phyloP scores from a whole-genome alignment of 306 rosid species.

The Trifolium pratense region DNA sequence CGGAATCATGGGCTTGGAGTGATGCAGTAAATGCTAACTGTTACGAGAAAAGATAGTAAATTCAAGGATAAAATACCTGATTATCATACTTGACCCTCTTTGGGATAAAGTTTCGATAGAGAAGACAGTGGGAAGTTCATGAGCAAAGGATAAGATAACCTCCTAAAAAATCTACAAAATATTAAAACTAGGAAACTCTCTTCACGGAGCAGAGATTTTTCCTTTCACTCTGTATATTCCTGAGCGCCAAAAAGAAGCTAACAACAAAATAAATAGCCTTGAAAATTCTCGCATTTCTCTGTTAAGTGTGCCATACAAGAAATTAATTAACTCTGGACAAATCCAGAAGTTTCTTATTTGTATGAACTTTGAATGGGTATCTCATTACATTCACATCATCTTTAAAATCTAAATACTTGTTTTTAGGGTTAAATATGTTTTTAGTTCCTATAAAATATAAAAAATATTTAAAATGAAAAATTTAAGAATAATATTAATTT shows the following conservation, averaged over 20 bases:
- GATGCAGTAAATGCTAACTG: conserved; percentile 9
- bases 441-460: not conserved
- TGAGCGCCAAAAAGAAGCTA: conserved; percentile 23
- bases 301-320: conserved; percentile 22
- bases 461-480: too few relatives aligned
- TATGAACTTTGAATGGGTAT: conserved; percentile 8
- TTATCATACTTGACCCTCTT: conserved; percentile 11
- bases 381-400: conserved; percentile 1
- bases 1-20: conserved; percentile 9
- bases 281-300: conserved; percentile 12
- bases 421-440: not conserved
- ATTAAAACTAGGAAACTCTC: conserved; percentile 1
- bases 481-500: too few relatives aligned
- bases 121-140: conserved; percentile 32
- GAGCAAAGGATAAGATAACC: conserved; percentile 24
- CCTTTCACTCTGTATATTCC: not conserved
- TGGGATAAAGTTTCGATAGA: conserved; percentile 1
- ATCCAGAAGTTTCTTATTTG: conserved; percentile 15
- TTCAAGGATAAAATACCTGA: conserved; percentile 3
- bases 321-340: conserved; percentile 25
- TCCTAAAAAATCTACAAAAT: conserved; percentile 17
- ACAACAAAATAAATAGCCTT: not conserved
- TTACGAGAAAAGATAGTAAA: conserved; percentile 14
- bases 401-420: conserved; percentile 4
- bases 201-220: not conserved